Conservation (phyloP, 352 stramenopile genomes). For the Pythium vanterpoolii region DNA sequence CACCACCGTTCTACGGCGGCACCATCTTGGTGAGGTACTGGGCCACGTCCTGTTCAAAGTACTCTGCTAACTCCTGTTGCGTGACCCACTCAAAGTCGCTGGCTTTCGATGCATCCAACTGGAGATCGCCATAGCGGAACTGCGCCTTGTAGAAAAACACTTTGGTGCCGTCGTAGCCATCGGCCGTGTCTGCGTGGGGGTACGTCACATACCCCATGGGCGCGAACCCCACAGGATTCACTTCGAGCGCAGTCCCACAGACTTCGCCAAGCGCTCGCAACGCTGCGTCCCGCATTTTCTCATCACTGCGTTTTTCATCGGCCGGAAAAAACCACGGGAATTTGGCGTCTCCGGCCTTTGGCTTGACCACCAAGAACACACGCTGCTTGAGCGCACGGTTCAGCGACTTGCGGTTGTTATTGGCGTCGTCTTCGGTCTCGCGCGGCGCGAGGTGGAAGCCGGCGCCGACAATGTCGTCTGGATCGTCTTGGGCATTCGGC, state of each 20-base stretch:
- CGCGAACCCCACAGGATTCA: slow-evolving; percentile 62
- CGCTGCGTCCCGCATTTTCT: slow-evolving; percentile 83
- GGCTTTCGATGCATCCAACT: slow-evolving; percentile 54
- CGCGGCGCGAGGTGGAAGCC: slow-evolving; percentile 74
- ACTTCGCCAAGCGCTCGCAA: slow-evolving; percentile 51
- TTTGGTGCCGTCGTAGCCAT: slow-evolving; percentile 71
- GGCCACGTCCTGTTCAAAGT: slow-evolving; percentile 68
- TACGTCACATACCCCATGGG: slow-evolving; percentile 77
- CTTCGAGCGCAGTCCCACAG: slow-evolving; percentile 44
- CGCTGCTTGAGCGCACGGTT: slow-evolving; percentile 81
- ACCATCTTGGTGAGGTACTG: slow-evolving; percentile 81
- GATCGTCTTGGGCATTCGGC: slow-evolving; percentile 55
- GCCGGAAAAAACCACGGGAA: slow-evolving; percentile 81
- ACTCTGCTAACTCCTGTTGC: slow-evolving; percentile 67
- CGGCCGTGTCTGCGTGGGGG: slow-evolving; percentile 42
- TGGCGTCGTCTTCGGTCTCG: slow-evolving; percentile 72
- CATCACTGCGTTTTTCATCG: slow-evolving; percentile 48
- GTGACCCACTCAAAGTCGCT: slow-evolving; percentile 84
- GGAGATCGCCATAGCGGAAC: slow-evolving; percentile 51
- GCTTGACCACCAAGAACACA: slow-evolving; percentile 78
- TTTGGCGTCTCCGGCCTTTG: slow-evolving; percentile 33
- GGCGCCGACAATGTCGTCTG: slow-evolving; percentile 67
- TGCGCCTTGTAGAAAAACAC: slow-evolving; percentile 89
- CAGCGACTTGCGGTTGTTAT: slow-evolving; percentile 82
- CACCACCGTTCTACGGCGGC: slow-evolving; percentile 34